These are phyloP conservation scores for Cordyceps cateniannulata DNA, from an alignment of 2,329 filamentous ascomycete genomes.

Conservation along the genomic window DNA sequence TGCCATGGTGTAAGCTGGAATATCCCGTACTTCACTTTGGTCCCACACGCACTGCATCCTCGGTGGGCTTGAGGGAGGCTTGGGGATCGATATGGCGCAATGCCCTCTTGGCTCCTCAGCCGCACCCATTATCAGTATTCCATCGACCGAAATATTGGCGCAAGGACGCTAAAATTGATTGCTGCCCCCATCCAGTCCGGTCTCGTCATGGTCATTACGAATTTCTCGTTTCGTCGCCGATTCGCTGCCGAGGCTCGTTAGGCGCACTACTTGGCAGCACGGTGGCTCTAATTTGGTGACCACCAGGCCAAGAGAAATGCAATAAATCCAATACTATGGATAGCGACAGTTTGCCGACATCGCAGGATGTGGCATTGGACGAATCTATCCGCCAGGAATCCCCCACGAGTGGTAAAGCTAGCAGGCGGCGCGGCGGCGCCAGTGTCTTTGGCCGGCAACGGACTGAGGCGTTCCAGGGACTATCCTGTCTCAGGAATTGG, in stretches of 20 bases:
- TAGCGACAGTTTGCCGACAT: background rate
- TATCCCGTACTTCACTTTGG: background rate
- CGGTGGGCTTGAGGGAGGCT: conserved; percentile 1
- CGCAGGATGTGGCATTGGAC: background rate
- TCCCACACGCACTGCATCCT: conserved; percentile 4
- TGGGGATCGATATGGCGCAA: conserved; percentile 12
- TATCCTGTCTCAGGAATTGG: background rate
- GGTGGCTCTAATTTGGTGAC: background rate
- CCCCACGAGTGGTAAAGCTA: background rate
- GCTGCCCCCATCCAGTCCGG: background rate
- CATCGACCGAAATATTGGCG: background rate
- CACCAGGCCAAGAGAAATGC: background rate
- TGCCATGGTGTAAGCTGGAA: background rate
- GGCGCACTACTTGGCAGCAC: background rate
- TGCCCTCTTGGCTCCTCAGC: conserved; percentile 8
- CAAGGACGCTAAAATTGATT: background rate
- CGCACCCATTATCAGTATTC: conserved; percentile 1
- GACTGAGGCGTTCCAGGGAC: background rate
- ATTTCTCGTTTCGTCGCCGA: conserved; percentile 8
- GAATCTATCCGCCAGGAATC: background rate
- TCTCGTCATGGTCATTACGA: background rate
- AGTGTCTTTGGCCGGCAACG: background rate
- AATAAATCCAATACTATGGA: background rate
- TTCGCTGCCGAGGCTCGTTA: background rate
- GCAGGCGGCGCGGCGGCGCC: background rate